Percentiles rank a stretch among this genome's conserved stretches.
These are phyloP conservation scores for Salix arbutifolia DNA, from an alignment of 345 rosid genomes.

Conservation along the genomic window DNA sequence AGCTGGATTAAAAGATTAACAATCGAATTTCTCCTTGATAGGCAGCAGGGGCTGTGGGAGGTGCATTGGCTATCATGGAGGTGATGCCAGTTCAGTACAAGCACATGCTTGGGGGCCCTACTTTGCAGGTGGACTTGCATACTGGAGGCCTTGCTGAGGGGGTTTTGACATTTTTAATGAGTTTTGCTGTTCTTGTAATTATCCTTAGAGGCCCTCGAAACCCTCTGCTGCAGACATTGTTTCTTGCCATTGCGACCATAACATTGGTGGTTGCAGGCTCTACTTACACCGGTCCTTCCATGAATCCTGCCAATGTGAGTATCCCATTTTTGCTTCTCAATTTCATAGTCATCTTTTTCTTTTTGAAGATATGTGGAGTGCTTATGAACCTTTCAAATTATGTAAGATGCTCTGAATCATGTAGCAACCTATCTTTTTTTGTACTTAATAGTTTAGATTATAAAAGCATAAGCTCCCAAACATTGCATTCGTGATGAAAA, in stretches of 20 bases:
- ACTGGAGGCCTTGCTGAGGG: slow-evolving; percentile 90
- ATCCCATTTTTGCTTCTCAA: neutral
- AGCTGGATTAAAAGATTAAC: neutral
- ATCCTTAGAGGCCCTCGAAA: slow-evolving; percentile 70
- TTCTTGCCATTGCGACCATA: slow-evolving; percentile 66
- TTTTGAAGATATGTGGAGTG: neutral
- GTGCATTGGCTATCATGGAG: slow-evolving; percentile 73
- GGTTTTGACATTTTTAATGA: slow-evolving; percentile 68
- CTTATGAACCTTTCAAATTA: neutral
- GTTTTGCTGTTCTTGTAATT: slow-evolving; percentile 60
- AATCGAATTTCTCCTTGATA: slow-evolving; percentile 24
- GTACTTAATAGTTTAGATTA: neutral
- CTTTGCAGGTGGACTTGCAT: slow-evolving; percentile 64
- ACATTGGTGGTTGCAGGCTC: slow-evolving; percentile 54
- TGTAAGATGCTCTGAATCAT: no score
- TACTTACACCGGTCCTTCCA: slow-evolving; percentile 79
- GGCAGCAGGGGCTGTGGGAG: slow-evolving; percentile 96
- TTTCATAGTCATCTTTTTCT: neutral
- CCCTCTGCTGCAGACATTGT: slow-evolving; percentile 45
- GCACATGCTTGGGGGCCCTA: slow-evolving; percentile 69
- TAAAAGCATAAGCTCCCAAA: neutral
- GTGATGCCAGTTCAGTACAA: slow-evolving; percentile 65
- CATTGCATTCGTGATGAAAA: neutral
- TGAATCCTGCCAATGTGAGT: slow-evolving; percentile 99
- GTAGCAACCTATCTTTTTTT: neutral